These are phyloP conservation scores for Penicillium crustosum DNA, from an alignment of 2,329 filamentous ascomycete genomes.

Conservation along the genomic window DNA sequence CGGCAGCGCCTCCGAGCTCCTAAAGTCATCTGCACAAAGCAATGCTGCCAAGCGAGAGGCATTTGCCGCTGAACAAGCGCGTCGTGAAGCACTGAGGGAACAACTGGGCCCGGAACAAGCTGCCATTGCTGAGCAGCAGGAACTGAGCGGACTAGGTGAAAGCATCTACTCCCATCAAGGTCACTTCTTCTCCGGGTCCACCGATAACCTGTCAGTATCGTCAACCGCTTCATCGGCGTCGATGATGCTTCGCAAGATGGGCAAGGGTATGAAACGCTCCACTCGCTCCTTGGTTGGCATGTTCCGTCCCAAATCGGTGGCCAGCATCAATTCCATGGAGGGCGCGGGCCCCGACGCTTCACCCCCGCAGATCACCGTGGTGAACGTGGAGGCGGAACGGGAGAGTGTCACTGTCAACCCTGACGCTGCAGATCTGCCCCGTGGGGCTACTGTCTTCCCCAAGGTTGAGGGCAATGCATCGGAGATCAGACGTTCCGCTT, in stretches of 20 bases:
- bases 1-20: slow-evolving; percentile 87
- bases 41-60: slow-evolving; percentile 46
- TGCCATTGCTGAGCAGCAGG: slow-evolving; percentile 87
- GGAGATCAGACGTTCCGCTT: slow-evolving; percentile 48
- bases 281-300: slow-evolving; percentile 87
- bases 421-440: slow-evolving; percentile 62
- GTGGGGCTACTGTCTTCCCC: slow-evolving; percentile 77
- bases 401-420: slow-evolving; percentile 76
- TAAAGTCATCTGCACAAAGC: slow-evolving; percentile 69
- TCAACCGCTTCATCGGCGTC: slow-evolving; percentile 52
- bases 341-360: slow-evolving; percentile 63
- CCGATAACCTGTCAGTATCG: slow-evolving; percentile 72
- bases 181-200: slow-evolving; percentile 83
- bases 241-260: slow-evolving; percentile 84
- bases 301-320: slow-evolving; percentile 89
- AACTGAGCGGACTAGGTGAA: slow-evolving; percentile 85
- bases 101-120: slow-evolving; percentile 84
- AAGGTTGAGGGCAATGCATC: slow-evolving; percentile 80
- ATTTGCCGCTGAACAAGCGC: slow-evolving; percentile 56
- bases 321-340: slow-evolving; percentile 70
- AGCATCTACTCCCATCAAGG: slow-evolving; percentile 89
- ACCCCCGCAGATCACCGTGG: slow-evolving; percentile 86
- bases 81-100: slow-evolving; percentile 65
- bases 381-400: slow-evolving; percentile 91
- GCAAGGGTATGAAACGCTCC: slow-evolving; percentile 94